These are phyloP conservation scores for Solanum aculeatissimum DNA, from an alignment of 305 asterid species.

Conservation along the genomic window DNA sequence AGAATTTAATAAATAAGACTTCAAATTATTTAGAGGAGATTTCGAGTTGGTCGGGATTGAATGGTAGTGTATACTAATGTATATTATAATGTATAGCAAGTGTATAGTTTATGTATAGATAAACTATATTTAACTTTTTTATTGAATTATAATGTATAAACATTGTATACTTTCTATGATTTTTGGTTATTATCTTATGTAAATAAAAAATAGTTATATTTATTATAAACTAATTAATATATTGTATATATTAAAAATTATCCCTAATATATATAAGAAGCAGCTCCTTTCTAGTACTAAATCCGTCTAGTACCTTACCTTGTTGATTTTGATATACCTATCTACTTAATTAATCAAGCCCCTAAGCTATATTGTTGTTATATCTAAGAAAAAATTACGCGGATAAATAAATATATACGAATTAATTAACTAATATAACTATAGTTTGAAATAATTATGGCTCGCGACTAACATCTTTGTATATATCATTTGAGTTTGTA, in stretches of 20 bases:
- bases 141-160: neutral
- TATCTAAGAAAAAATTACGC: too few species aligned
- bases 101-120: neutral
- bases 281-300: too few species aligned
- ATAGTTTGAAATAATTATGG: too few species aligned
- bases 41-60: neutral
- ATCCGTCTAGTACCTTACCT: too few species aligned
- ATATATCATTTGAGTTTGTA: too few species aligned
- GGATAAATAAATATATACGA: too few species aligned
- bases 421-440: too few species aligned
- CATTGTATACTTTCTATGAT: neutral
- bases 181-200: neutral
- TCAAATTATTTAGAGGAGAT: neutral
- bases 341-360: too few species aligned
- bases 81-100: neutral
- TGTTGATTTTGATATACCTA: too few species aligned
- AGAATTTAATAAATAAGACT: neutral
- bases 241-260: neutral
- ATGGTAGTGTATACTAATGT: neutral
- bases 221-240: neutral
- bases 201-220: neutral
- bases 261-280: neutral
- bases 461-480: too few species aligned
- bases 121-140: neutral
- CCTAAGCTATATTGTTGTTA: too few species aligned